These are phyloP conservation scores for Moesziomyces antarcticus DNA, from an alignment of 1,284 basidiomycete genomes.

Conservation along the genomic window DNA sequence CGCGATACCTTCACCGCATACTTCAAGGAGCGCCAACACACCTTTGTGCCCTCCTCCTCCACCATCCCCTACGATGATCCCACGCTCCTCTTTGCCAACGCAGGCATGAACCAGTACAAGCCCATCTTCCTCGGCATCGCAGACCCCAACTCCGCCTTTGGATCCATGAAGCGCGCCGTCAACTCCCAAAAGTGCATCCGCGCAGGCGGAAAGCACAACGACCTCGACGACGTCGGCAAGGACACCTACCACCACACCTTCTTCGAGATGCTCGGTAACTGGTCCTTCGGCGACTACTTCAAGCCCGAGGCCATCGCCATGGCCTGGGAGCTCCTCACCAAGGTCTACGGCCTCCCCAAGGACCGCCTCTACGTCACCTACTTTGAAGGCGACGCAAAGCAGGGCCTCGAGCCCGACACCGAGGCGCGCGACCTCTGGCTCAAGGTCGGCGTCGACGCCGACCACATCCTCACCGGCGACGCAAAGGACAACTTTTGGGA, in stretches of 20 bases:
- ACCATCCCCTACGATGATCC: constrained; percentile 92
- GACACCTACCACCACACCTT: constrained; percentile 96
- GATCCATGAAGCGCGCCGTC: constrained; percentile 89
- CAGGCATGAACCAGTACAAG: constrained; percentile 79
- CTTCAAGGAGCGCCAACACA: constrained; percentile 82
- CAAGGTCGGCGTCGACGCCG: constrained; percentile 84
- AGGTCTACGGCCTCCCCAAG: constrained; percentile 85
- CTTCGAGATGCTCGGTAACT: constrained; percentile 99
- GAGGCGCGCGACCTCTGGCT: constrained; percentile 87
- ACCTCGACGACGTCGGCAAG: constrained; percentile 97
- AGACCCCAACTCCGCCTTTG: constrained; percentile 87
- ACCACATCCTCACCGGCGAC: constrained; percentile 91
- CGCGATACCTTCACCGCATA: constrained; percentile 81
- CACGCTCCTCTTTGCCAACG: constrained; percentile 96
- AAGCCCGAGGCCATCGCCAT: constrained; percentile 94
- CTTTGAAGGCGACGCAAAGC: constrained; percentile 90
- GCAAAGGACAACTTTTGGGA: constrained; percentile 99
- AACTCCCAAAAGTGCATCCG: constrained; percentile 98
- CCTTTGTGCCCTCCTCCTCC: constrained; percentile 90
- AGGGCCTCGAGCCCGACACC: constrained; percentile 86
- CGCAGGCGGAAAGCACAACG: constrained; percentile 98
- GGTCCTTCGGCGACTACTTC: constrained; percentile 99
- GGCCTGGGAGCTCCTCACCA: constrained; percentile 93
- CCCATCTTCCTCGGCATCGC: constrained; percentile 95
- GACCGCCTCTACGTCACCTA: constrained; percentile 97